Evolutionary conservation across 164 flowering plant genomes (phyloP), one percentile per base, ranked within the genome.

Genomic region (Malania oleifera): DNA sequence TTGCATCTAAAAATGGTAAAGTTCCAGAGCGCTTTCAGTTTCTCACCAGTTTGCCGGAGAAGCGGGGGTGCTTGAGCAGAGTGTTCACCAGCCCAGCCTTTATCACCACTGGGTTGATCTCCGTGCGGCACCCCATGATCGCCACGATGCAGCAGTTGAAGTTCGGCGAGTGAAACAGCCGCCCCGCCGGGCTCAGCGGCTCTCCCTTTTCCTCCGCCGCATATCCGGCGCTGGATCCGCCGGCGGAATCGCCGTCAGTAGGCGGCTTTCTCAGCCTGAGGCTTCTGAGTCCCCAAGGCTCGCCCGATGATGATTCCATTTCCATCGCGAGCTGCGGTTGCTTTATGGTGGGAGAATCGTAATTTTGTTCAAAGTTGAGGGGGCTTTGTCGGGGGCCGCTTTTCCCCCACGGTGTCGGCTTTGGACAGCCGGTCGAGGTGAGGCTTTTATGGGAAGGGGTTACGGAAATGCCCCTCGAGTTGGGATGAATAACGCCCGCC

Each of bases 131-230:
- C 46, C 46, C 46, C 46, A 43, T 17, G 5, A 43, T 43, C 22
- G 46, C 46, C 18, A 43, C 18, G 5, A 43, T 43, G 46, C 18
- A 22, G 22, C 19, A 43, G 46, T 43, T 43, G 46, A 43, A 18
- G 46, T 18, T 43, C 8, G 46, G 46, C 22, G 20, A 6, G 4
- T 43, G 46, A 22, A 17, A 43, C 46, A 18, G 22, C 46, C 46
- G 20, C 22, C 22, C 46, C 46, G 22, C 22, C 46, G 46, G 46
- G 46, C 46, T 43, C 46, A 43, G 46, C 22, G 46, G 46, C 22
- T 43, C 46, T 17, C 43, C 41, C 41, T 38, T 15, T 12, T 5
- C 14, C 46, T 43, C 46, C 46, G 46, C 46, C 3, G 22, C 20
- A 2, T 20, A 5, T 5, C 8, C 46, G 20, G 22, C 22, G 19